Percentiles rank a stretch among this genome's conserved stretches.
These are phyloP conservation scores for Neobulgaria alba DNA, from an alignment of 2,329 filamentous ascomycete species.

Conservation along the genomic window DNA sequence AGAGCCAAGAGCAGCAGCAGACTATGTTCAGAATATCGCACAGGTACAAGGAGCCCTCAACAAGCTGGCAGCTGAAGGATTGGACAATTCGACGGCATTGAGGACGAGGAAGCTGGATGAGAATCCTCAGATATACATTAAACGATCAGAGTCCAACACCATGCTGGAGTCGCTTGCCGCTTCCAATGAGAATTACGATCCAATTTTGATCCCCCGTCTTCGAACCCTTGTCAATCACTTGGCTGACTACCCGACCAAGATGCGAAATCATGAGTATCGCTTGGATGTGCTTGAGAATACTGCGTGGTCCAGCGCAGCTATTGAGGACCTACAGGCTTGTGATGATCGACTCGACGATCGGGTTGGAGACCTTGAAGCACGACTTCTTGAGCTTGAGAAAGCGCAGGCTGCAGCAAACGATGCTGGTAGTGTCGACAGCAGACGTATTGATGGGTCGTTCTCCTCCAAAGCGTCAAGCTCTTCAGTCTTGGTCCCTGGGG, in stretches of 20 bases:
- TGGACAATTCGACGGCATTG: conserved; percentile 1
- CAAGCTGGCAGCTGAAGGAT: conserved; percentile 14
- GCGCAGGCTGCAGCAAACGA: conserved; percentile 37
- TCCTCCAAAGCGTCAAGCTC: conserved; percentile 30
- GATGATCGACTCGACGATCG: conserved; percentile 60
- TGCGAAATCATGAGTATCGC: conserved; percentile 46
- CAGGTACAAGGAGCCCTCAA: conserved; percentile 14
- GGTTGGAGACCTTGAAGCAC: conserved; percentile 59
- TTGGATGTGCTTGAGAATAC: conserved; percentile 61
- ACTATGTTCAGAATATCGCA: conserved; percentile 12
- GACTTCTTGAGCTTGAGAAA: conserved; percentile 52
- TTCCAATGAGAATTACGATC: conserved; percentile 7
- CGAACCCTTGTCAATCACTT: conserved; percentile 18
- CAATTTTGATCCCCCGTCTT: conserved; percentile 16
- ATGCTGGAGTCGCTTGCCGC: conserved; percentile 3
- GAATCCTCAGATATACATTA: conserved; percentile 12
- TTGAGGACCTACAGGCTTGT: conserved; percentile 61
- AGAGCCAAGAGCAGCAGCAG: conserved; percentile 10
- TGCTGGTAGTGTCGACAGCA: conserved; percentile 19
- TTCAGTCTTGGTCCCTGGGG: conserved; percentile 28
- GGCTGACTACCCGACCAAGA: conserved; percentile 18
- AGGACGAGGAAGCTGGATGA: conserved; percentile 8
- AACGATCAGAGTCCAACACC: conserved; percentile 14
- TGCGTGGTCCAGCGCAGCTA: conserved; percentile 57
- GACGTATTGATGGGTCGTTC: conserved; percentile 23